These are phyloP conservation scores for Phytophthora constricta DNA, from an alignment of 352 stramenopile genomes.

Conservation along the genomic window DNA sequence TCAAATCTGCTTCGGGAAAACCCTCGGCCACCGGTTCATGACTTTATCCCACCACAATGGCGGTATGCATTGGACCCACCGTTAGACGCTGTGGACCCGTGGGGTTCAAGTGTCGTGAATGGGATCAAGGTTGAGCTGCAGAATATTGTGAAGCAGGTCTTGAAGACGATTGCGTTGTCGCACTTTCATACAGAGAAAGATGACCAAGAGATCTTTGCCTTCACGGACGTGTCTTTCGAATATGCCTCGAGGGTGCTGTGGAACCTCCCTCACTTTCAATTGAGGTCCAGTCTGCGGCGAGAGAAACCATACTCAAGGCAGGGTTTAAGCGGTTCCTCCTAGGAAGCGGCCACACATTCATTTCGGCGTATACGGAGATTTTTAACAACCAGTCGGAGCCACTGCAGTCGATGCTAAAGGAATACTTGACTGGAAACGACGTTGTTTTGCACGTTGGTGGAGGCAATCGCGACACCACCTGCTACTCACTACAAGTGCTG, in stretches of 20 bases:
- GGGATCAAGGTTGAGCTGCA: constrained; percentile 59
- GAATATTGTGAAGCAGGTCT: constrained; percentile 59
- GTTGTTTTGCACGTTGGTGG: constrained; percentile 65
- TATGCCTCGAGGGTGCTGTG: constrained; percentile 69
- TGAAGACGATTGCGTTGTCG: constrained; percentile 80
- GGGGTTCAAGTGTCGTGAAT: constrained; percentile 37
- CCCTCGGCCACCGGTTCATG: background rate
- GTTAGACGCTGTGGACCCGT: constrained; percentile 12
- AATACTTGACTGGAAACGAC: constrained; percentile 74
- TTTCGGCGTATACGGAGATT: constrained; percentile 78
- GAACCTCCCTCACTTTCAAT: constrained; percentile 82
- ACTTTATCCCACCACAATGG: constrained; percentile 15
- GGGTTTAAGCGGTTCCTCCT: constrained; percentile 79
- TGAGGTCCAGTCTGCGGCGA: constrained; percentile 43
- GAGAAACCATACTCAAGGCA: constrained; percentile 61
- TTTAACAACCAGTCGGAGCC: constrained; percentile 67
- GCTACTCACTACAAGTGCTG: constrained; percentile 75
- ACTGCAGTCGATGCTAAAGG: constrained; percentile 70
- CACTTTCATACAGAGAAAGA: constrained; percentile 73
- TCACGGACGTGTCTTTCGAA: constrained; percentile 79
- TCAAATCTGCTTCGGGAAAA: constrained; percentile 45
- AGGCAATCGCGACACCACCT: constrained; percentile 51
- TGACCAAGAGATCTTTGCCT: constrained; percentile 71
- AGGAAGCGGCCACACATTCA: constrained; percentile 74
- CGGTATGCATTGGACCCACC: constrained; percentile 30